Base-by-base conservation (phyloP, 129 eudicot species). In the Lonicera japonica region DNA sequence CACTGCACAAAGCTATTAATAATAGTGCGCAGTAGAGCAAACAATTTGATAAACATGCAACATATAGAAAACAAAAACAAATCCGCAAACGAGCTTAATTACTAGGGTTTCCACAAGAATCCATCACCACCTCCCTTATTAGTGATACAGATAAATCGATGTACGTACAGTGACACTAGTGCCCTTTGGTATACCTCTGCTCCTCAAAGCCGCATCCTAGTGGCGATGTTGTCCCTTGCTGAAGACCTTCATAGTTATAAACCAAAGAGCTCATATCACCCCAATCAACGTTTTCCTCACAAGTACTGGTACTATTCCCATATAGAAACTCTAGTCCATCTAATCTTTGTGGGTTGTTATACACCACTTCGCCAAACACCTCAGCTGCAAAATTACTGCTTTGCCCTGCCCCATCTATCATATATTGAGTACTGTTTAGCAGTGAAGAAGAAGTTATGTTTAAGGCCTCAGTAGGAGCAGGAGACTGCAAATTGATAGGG, bases 271-370 rank as follows among this genome's bases (percentile, higher is more conserved):
- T 83, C 95, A 87, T 81, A 70, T 76, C 86, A 10, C 79, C 87
- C 95, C 90, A 87, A 48, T 78, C 16, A 64, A 66, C 47, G 64
- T 79, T 77, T 66, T 73, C 80, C 25, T 80, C 82, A 20, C 71
- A 59, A 34, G 72, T 51, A 60, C 65, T 78, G 34, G 72, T 56
- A 21, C 72, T 52, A 23, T 76, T 82, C 39, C 79, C 92, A 39
- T 81, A 81, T 21, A 84, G 56, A 66, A 81, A 84, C 77, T 88
- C 96, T 63, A 84, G n/a, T 5, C 92, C 95, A 64, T 80, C 73
- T 38, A 73, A 25, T 41, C 81, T 75, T 62, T 70, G 77, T 17
- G 83, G 73, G 65, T 73, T 71, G 51, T 60, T 73, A 50, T 67
- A 69, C 36, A 62, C 59, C 75, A 82, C 60, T 15, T 78, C 82